These are phyloP conservation scores for Citrus maxima DNA, from an alignment of 345 rosid species.

Conservation along the genomic window DNA sequence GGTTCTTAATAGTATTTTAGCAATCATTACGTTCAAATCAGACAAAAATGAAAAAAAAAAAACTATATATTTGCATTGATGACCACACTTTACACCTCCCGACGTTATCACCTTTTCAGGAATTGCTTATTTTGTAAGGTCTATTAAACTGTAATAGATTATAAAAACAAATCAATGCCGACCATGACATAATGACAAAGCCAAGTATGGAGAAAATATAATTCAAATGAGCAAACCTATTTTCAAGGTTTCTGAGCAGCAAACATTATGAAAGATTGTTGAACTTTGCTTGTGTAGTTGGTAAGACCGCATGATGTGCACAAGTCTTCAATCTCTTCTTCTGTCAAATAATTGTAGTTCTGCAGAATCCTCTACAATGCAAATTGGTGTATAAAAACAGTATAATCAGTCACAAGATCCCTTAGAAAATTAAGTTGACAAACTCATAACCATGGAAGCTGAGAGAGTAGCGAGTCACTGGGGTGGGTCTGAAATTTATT, in stretches of 20 bases:
- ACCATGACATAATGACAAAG: background rate
- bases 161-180: background rate
- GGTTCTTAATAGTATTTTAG: constrained; percentile 3
- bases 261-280: constrained; percentile 82
- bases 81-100: constrained; percentile 21
- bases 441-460: background rate
- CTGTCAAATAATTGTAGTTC: constrained; percentile 53
- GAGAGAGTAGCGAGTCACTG: background rate
- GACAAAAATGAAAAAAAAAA: background rate
- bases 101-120: constrained; percentile 18
- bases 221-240: constrained; percentile 13
- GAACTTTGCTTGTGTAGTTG: constrained; percentile 57
- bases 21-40: constrained; percentile 12
- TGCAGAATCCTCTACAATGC: constrained; percentile 48
- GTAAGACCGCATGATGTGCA: constrained; percentile 81
- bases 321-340: constrained; percentile 77
- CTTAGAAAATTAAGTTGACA: background rate
- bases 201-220: constrained; percentile 20
- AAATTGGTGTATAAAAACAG: background rate
- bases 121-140: background rate
- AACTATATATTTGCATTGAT: background rate
- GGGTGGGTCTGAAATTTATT: no score
- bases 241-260: constrained; percentile 82
- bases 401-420: background rate
- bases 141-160: background rate